Evolutionary conservation across 257 asterid species (phyloP), one percentile per base, ranked within the genome.

Genomic region (Datura wrightii): DNA sequence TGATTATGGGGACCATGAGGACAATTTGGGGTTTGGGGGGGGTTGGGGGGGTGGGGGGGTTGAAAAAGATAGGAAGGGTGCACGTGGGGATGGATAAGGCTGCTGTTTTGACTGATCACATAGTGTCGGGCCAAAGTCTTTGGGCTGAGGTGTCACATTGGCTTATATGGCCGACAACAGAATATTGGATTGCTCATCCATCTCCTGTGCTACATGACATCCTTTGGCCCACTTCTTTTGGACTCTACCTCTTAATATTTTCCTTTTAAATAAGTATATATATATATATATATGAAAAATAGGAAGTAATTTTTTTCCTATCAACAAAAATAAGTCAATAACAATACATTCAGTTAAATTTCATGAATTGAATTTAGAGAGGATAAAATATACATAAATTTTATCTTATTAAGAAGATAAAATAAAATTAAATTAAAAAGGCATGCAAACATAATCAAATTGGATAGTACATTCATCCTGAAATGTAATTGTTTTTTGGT

Each of bases 31-130:
- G 31, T n/a, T n/a, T n/a, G n/a, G n/a, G n/a, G n/a, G n/a, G n/a
- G n/a, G n/a, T n/a, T n/a, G 31, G 31, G 31, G 31, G 31, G 31
- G 37, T 9, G 9, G 42, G 79, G 15, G 84, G 78, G 89, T 85
- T 84, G 36, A 66, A 70, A 62, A 84, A 70, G 79, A 62, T 74
- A 48, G 66, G 79, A 31, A 50, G 63, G 86, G 69, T 85, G 46
- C 93, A 90, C 93, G 94, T 89, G 93, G 93, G 90, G 90, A 39
- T 82, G 83, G 97, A 90, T 91, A 89, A 93, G 94, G 92, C 87
- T 91, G 92, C 84, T 83, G 78, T 69, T 71, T 92, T 89, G 94
- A 91, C 89, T 85, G 83, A 86, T 84, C 90, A 81, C 89, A 79
- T 54, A 63, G 44, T 91, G 93, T 91, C 92, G 91, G 93, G 88